These are phyloP conservation scores for Spiraea crenata DNA, from an alignment of 331 rosid species.

Conservation along the genomic window DNA sequence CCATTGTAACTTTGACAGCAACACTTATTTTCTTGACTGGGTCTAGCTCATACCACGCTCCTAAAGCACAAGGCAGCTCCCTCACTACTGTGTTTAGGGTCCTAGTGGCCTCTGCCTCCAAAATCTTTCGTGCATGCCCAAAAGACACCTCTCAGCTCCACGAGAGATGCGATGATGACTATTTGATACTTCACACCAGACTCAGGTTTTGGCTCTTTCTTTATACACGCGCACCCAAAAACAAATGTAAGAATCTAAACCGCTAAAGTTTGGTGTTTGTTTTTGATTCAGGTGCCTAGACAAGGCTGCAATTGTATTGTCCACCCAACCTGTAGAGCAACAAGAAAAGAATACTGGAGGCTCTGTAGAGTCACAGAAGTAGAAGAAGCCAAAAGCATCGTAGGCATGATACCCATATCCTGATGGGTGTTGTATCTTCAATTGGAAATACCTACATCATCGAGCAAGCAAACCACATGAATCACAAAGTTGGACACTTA, in stretches of 20 bases:
- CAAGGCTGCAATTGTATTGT: slow-evolving; percentile 20
- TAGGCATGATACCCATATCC: slow-evolving; percentile 29
- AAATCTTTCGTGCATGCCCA: background rate
- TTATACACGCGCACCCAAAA: no score
- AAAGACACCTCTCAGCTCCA: background rate
- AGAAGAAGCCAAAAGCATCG: slow-evolving; percentile 25
- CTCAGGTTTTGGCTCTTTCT: slow-evolving; percentile 18
- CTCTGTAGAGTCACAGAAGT: slow-evolving; percentile 28
- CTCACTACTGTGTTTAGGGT: slow-evolving; percentile 20
- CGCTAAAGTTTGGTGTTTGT: no score
- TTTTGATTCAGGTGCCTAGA: slow-evolving; percentile 17
- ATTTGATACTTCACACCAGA: background rate
- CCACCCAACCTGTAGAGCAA: slow-evolving; percentile 1
- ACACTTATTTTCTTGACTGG: slow-evolving; percentile 23
- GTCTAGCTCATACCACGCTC: background rate
- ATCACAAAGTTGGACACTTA: slow-evolving; percentile 10
- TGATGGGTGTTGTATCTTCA: slow-evolving; percentile 25
- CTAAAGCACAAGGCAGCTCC: slow-evolving; percentile 14
- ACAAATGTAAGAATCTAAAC: no score
- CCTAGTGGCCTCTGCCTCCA: slow-evolving; percentile 24
- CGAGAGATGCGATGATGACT: background rate
- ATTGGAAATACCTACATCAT: slow-evolving; percentile 25
- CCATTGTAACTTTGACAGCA: slow-evolving; percentile 18
- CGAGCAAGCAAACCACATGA: slow-evolving; percentile 33
- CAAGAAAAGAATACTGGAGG: slow-evolving; percentile 16